Evolutionary conservation across 1,284 basidiomycete genomes (phyloP).

Genomic region (Psilocybe mexicana): DNA sequence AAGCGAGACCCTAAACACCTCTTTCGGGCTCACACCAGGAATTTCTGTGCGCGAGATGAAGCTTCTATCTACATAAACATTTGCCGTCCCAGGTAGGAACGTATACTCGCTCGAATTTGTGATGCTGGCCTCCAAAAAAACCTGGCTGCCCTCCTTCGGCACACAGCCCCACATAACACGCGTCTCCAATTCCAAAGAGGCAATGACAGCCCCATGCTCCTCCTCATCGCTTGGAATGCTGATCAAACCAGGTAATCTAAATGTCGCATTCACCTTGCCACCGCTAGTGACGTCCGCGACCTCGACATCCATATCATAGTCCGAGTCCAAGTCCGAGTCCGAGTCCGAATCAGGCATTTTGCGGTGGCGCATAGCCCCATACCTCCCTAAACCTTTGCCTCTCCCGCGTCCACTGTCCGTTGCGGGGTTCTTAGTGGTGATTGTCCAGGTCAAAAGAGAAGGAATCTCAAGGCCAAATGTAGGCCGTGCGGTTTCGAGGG

Average conservation of each 20-base stretch:
- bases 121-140: conserved; percentile 32
- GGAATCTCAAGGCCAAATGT: conserved; percentile 28
- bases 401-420: background rate
- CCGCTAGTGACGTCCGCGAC: conserved; percentile 24
- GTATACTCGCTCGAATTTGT: conserved; percentile 41
- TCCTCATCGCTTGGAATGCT: conserved; percentile 32
- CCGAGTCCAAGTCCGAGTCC: background rate
- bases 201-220: conserved; percentile 36
- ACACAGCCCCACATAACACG: conserved; percentile 33
- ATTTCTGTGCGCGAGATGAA: conserved; percentile 35
- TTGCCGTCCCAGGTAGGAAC: conserved; percentile 33
- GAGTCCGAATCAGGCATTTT: conserved; percentile 2
- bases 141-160: conserved; percentile 31
- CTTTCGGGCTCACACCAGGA: conserved; percentile 33
- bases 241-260: conserved; percentile 34
- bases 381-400: background rate
- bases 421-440: conserved; percentile 3
- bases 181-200: conserved; percentile 30
- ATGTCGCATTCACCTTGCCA: conserved; percentile 36
- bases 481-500: conserved; percentile 32
- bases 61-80: conserved; percentile 41
- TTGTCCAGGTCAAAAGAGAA: conserved; percentile 21
- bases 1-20: conserved; percentile 32
- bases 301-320: background rate
- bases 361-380: background rate